Conservation (phyloP, 2,329 filamentous ascomycete species). For the Trichophyton mentagrophytes region DNA sequence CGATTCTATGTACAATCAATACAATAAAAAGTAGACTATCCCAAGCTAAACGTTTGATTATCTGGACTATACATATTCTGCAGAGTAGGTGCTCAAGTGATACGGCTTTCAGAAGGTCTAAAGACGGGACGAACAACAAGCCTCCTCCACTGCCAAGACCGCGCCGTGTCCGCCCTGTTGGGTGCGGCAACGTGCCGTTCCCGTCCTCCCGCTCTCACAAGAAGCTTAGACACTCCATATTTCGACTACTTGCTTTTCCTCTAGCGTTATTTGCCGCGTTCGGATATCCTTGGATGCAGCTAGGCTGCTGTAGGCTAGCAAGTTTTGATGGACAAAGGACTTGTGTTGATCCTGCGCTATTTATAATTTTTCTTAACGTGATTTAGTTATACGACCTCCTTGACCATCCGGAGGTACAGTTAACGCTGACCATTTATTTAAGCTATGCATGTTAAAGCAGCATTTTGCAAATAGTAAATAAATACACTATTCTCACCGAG, state of each 20-base stretch:
- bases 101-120: background rate
- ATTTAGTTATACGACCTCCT: background rate
- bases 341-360: background rate
- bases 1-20: background rate
- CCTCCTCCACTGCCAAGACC: background rate
- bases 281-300: background rate
- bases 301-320: background rate
- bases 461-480: no score
- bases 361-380: background rate
- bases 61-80: background rate
- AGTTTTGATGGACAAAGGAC: background rate
- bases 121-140: background rate
- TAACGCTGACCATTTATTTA: no score
- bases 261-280: background rate
- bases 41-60: background rate
- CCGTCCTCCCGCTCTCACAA: background rate
- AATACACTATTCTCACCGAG: no score
- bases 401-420: background rate
- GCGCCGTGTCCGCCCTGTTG: background rate
- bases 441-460: no score
- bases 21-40: background rate
- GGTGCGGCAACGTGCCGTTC: conserved; percentile 4
- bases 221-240: background rate
- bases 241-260: background rate
- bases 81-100: background rate